phyloP scores from a whole-genome alignment of 345 rosid genomes.

The Stellera chamaejasme region DNA sequence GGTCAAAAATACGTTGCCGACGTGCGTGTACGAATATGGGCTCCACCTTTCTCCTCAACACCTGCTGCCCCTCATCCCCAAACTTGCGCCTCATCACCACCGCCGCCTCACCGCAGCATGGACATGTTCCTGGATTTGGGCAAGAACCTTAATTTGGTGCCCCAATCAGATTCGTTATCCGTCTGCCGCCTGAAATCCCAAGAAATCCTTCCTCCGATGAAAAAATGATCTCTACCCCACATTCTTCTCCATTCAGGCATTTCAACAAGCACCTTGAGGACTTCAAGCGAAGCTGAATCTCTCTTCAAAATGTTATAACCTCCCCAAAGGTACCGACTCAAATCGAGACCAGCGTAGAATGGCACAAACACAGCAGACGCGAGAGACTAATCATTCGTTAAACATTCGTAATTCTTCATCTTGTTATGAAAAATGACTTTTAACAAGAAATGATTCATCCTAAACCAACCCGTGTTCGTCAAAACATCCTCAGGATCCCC shows the following conservation, averaged over 20 bases:
- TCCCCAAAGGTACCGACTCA: slow-evolving; percentile 49
- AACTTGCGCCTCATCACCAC: no score
- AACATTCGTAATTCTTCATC: slow-evolving; percentile 51
- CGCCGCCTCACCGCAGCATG: no score
- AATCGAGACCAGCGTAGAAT: slow-evolving; percentile 60
- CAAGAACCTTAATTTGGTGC: slow-evolving; percentile 58
- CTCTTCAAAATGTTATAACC: slow-evolving; percentile 27
- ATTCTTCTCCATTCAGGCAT: slow-evolving; percentile 45
- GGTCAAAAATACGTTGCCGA: no score
- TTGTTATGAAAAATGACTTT: slow-evolving; percentile 1
- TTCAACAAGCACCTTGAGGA: slow-evolving; percentile 35
- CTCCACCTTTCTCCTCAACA: no score
- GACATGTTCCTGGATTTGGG: slow-evolving; percentile 54
- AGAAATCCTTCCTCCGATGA: slow-evolving; percentile 58
- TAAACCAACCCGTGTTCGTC: slow-evolving; percentile 37
- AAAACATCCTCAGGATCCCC: slow-evolving; percentile 29
- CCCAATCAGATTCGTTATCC: slow-evolving; percentile 54
- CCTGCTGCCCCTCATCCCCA: no score
- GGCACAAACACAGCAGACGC: slow-evolving; percentile 61
- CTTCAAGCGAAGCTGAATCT: slow-evolving; percentile 38
- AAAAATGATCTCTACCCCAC: slow-evolving; percentile 62
- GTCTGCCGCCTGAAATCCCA: slow-evolving; percentile 68
- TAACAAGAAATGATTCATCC: slow-evolving; percentile 57
- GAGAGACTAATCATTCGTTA: slow-evolving; percentile 41
- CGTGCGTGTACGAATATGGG: no score